Evolutionary conservation across 2,329 filamentous ascomycete genomes (phyloP).

Genomic region (Cercospora nicotianae): DNA sequence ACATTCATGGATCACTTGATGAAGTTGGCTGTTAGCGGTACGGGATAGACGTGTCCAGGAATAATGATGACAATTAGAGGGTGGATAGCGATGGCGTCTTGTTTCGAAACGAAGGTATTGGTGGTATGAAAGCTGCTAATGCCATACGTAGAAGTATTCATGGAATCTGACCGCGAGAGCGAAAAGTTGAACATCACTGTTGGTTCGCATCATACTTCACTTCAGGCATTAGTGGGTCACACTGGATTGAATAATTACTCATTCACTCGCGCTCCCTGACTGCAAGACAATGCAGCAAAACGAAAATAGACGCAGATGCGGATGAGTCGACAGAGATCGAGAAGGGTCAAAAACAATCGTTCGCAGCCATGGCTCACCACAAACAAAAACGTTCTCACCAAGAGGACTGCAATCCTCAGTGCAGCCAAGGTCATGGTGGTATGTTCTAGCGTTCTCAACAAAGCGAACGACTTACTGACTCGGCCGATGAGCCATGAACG

Average conservation of each 20-base stretch:
- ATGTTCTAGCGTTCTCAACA: neutral
- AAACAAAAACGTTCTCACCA: too few species aligned
- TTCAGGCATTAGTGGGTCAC: neutral
- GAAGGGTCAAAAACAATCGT: neutral
- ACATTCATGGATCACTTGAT: constrained; percentile 99
- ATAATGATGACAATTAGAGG: neutral
- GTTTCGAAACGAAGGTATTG: neutral
- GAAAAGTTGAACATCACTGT: neutral
- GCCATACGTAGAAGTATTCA: neutral
- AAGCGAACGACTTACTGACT: neutral
- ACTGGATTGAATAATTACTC: neutral
- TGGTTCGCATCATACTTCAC: neutral
- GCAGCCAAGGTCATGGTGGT: neutral
- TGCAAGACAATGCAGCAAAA: neutral
- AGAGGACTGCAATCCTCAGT: neutral
- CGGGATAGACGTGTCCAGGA: constrained; percentile 28
- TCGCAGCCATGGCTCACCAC: neutral
- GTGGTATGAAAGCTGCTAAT: neutral
- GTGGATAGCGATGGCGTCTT: neutral
- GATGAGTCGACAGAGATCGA: neutral
- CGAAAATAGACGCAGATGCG: neutral
- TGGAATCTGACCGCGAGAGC: neutral
- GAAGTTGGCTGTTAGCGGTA: constrained; percentile 64
- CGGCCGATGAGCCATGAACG: neutral
- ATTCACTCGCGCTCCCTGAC: neutral